Conservation (phyloP, 495 filamentous ascomycete genomes). For the Neurospora sublineolata region DNA sequence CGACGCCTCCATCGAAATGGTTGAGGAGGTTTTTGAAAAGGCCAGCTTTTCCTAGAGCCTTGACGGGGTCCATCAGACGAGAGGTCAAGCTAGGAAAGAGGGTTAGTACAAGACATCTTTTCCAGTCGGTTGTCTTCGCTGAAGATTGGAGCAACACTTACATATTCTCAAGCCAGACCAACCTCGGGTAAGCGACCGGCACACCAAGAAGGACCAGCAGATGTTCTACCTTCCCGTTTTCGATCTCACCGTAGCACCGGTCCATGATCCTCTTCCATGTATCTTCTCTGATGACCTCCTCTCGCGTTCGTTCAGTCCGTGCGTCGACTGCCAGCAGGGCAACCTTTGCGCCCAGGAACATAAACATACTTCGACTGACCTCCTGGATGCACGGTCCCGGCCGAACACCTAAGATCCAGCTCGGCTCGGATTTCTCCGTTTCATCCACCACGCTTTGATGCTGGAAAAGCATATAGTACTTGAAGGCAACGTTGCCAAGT, state of each 20-base stretch:
- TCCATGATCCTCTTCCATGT: conserved; percentile 80
- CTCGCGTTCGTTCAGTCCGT: conserved; percentile 74
- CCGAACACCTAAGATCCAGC: conserved; percentile 70
- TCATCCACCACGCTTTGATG: conserved; percentile 80
- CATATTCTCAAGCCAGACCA: conserved; percentile 66
- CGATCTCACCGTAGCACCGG: conserved; percentile 67
- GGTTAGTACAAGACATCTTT: conserved; percentile 2
- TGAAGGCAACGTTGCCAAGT: conserved; percentile 82
- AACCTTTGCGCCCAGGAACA: conserved; percentile 66
- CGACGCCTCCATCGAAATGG: conserved; percentile 82
- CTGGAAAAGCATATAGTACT: conserved; percentile 97
- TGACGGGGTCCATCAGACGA: conserved; percentile 70
- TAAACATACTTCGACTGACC: conserved; percentile 72
- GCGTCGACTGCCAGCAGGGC: conserved; percentile 83
- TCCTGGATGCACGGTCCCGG: conserved; percentile 89
- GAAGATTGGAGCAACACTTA: conserved; percentile 20
- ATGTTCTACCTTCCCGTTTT: conserved; percentile 75
- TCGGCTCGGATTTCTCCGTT: conserved; percentile 70
- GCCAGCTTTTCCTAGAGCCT: conserved; percentile 73
- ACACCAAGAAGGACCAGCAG: conserved; percentile 75
- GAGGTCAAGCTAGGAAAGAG: conserved; percentile 57
- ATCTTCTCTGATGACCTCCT: conserved; percentile 67
- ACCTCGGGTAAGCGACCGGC: conserved; percentile 86
- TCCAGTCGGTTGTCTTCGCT: background rate
- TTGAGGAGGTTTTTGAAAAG: conserved; percentile 73